phyloP scores from a whole-genome alignment of 2,329 filamentous ascomycete species.

The Aspergillus aculeatinus region DNA sequence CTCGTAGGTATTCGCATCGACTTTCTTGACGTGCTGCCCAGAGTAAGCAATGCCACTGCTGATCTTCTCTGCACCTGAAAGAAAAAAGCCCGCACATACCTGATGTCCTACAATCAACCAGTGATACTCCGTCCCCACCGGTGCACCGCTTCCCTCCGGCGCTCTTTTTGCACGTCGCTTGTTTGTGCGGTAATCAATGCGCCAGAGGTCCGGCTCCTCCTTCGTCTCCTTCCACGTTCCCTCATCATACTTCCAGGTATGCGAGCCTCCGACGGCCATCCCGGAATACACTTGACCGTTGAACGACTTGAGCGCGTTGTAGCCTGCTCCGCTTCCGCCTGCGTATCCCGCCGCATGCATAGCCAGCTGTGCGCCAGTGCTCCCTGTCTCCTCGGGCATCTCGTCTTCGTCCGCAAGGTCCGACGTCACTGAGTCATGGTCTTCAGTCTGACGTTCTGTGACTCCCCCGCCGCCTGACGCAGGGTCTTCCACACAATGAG shows the following conservation, averaged over 20 bases:
- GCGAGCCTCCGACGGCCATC: slow-evolving; percentile 39
- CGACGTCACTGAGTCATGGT: neutral
- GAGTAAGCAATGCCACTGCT: neutral
- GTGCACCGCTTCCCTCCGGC: slow-evolving; percentile 35
- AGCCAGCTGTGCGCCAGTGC: slow-evolving; percentile 1
- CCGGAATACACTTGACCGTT: slow-evolving; percentile 38
- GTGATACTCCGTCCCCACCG: slow-evolving; percentile 37
- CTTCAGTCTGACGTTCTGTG: neutral
- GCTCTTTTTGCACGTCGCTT: slow-evolving; percentile 34
- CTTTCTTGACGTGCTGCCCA: slow-evolving; percentile 33
- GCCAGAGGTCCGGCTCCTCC: slow-evolving; percentile 37
- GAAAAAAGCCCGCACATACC: slow-evolving; percentile 16
- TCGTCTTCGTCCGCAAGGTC: slow-evolving; percentile 25
- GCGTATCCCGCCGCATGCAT: slow-evolving; percentile 2
- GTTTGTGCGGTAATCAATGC: slow-evolving; percentile 32
- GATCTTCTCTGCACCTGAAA: neutral
- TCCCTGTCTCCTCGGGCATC: slow-evolving; percentile 17
- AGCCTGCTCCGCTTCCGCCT: slow-evolving; percentile 19
- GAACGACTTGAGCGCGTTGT: slow-evolving; percentile 35
- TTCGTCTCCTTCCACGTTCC: slow-evolving; percentile 39
- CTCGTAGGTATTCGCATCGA: slow-evolving; percentile 39
- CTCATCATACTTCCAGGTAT: slow-evolving; percentile 40
- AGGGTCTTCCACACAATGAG: neutral
- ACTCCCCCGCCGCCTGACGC: neutral
- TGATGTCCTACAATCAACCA: slow-evolving; percentile 38